These are phyloP conservation scores for Cymbopogon flexuosus DNA, from an alignment of 202 grass and related monocot species.

Conservation along the genomic window DNA sequence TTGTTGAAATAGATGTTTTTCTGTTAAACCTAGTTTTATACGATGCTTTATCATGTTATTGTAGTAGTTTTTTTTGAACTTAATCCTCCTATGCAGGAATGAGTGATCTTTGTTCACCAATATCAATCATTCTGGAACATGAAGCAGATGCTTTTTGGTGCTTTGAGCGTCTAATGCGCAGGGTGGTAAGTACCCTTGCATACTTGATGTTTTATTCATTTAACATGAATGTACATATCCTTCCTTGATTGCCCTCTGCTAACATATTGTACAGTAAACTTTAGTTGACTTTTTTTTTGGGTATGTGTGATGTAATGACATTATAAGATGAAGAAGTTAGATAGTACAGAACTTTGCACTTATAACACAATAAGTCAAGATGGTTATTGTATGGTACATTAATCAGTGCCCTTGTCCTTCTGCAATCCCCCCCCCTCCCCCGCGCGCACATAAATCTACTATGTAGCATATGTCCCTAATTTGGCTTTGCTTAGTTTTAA, in stretches of 20 bases:
- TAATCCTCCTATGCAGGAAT: constrained; percentile 60
- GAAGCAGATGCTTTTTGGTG: constrained; percentile 99
- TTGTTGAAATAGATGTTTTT: constrained; percentile 8
- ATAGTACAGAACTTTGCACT: not conserved
- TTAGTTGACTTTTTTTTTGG: not conserved
- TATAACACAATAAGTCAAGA: constrained; percentile 15
- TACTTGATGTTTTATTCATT: constrained; percentile 9
- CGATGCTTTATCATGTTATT: not conserved
- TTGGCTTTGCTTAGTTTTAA: not conserved
- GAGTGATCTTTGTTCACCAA: constrained; percentile 99
- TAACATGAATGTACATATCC: not conserved
- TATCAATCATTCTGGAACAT: constrained; percentile 87
- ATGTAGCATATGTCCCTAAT: not conserved
- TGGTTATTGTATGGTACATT: not conserved
- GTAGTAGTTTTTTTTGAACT: not conserved
- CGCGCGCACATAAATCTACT: too few species aligned
- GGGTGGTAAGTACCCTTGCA: constrained; percentile 52
- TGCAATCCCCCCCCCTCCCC: too few species aligned
- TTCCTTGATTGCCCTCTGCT: constrained; percentile 13
- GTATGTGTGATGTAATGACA: not conserved
- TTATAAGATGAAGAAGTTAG: not conserved
- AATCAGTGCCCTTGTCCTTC: not conserved
- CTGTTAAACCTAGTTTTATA: not conserved
- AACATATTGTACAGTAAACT: not conserved
- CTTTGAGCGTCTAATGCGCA: constrained; percentile 96